A percentile compares a stretch with the other conserved stretches of the same genome.
Conservation (phyloP, 352 stramenopile genomes). For the Phytophthora sp. region DNA sequence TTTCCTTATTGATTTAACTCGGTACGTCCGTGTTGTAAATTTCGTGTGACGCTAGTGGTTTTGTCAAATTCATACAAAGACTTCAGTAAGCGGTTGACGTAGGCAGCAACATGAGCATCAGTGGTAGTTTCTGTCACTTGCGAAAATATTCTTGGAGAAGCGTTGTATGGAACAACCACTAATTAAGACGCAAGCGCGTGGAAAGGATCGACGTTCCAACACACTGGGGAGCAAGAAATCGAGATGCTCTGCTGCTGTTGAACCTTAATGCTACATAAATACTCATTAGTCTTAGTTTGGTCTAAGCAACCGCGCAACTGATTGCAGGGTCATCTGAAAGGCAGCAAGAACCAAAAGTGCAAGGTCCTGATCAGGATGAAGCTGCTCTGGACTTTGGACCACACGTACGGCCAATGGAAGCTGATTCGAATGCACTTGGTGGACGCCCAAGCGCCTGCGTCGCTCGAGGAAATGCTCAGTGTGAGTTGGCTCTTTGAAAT, state of each 20-base stretch:
- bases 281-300: no score
- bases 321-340: no score
- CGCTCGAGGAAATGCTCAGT: not conserved
- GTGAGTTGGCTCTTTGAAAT: not conserved
- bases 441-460: not conserved
- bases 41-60: not conserved
- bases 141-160: not conserved
- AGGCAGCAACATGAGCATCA: not conserved
- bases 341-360: no score
- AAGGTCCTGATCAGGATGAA: no score
- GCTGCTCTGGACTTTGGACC: no score
- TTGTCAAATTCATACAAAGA: not conserved
- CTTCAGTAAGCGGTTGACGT: not conserved
- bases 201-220: conserved; percentile 4
- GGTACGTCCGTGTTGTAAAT: not conserved
- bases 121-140: not conserved
- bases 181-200: not conserved
- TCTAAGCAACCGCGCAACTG: no score
- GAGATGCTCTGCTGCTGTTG: conserved; percentile 1
- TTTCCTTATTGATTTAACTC: not conserved
- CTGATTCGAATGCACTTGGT: not conserved
- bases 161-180: not conserved
- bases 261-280: conserved; percentile 1
- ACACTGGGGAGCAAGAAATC: conserved; percentile 1
- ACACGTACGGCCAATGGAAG: no score